phyloP scores from a whole-genome alignment of 2,329 filamentous ascomycete genomes.

The Diaporthe velutina region DNA sequence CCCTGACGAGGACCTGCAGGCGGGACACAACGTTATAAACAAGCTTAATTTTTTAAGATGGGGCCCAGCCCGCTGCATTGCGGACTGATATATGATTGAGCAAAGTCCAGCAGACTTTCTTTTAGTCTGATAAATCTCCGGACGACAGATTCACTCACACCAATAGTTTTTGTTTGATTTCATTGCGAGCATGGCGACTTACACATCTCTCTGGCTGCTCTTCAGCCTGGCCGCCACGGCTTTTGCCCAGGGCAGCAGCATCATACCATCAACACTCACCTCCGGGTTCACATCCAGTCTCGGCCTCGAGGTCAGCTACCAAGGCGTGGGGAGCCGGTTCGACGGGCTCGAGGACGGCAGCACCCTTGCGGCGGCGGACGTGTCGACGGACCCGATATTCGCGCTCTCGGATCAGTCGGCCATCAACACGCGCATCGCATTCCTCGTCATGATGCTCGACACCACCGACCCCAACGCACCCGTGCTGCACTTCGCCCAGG shows the following conservation, averaged over 20 bases:
- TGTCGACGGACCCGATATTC: background rate
- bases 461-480: background rate
- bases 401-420: conserved; percentile 16
- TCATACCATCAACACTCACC: background rate
- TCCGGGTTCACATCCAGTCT: background rate
- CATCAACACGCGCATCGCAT: conserved; percentile 10
- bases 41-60: conserved; percentile 31
- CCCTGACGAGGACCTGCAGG: background rate
- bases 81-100: background rate
- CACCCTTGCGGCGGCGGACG: background rate
- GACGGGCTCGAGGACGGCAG: conserved; percentile 12
- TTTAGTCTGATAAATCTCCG: conserved; percentile 23
- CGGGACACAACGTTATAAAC: conserved; percentile 7
- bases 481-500: conserved; percentile 22
- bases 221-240: background rate
- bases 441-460: conserved; percentile 28
- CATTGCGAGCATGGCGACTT: background rate
- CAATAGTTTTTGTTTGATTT: background rate
- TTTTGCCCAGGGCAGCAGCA: background rate
- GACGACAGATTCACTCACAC: conserved; percentile 7
- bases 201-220: conserved; percentile 1
- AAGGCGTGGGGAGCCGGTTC: conserved; percentile 3
- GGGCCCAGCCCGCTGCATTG: background rate
- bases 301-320: conserved; percentile 22
- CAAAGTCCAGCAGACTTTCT: conserved; percentile 14